Evolutionary conservation across 2,329 filamentous ascomycete species (phyloP).

Genomic region (Botrytis squamosa): DNA sequence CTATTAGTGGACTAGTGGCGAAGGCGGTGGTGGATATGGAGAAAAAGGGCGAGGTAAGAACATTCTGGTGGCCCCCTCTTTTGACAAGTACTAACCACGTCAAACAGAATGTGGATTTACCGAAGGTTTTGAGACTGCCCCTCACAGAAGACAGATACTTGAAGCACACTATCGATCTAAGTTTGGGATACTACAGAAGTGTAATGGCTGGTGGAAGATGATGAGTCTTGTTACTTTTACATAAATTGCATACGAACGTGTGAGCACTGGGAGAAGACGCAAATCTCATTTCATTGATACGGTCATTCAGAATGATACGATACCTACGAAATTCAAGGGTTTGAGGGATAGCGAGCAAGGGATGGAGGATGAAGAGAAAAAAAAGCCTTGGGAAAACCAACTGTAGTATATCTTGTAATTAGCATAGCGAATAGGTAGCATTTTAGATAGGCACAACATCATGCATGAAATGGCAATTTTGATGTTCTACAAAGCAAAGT

Average conservation of each 20-base stretch:
- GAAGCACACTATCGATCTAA: conserved; percentile 67
- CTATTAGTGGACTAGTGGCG: conserved; percentile 76
- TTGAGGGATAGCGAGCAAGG: conserved; percentile 32
- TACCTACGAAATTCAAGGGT: conserved; percentile 18
- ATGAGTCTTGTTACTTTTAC: conserved; percentile 10
- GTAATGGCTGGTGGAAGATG: conserved; percentile 35
- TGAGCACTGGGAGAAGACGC: neutral
- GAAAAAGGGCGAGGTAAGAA: conserved; percentile 57
- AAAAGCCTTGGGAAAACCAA: conserved; percentile 25
- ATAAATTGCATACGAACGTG: conserved; percentile 6
- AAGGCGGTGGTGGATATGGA: conserved; percentile 57
- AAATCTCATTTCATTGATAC: conserved; percentile 6
- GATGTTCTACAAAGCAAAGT: conserved; percentile 17
- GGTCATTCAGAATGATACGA: conserved; percentile 26
- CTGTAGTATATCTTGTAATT: conserved; percentile 28
- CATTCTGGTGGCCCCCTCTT: conserved; percentile 4
- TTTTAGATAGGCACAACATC: conserved; percentile 19
- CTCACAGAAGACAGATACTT: conserved; percentile 72
- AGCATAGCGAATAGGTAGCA: conserved; percentile 29
- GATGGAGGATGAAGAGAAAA: conserved; percentile 29
- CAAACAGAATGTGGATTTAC: conserved; percentile 44
- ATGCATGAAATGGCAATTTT: conserved; percentile 20
- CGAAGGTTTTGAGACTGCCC: conserved; percentile 57
- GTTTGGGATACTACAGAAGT: conserved; percentile 61
- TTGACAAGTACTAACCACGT: neutral